phyloP scores from a whole-genome alignment of 805 yeast species.

The Kodamaea laetipori region DNA sequence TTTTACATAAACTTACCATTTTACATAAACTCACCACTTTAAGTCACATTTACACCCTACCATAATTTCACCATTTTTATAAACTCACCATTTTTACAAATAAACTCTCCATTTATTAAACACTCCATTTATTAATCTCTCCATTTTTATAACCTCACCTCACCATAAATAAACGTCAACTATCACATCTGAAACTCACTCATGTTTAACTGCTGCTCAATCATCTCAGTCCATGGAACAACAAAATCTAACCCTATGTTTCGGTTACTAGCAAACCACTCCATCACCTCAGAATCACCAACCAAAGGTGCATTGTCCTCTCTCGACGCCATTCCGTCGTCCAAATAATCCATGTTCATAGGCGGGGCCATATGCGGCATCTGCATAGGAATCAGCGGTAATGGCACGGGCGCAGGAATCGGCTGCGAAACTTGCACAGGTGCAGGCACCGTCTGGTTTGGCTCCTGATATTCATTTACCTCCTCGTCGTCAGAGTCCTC shows the following conservation, averaged over 20 bases:
- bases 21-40: no score
- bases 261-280: constrained; percentile 43
- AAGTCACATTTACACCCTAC: no score
- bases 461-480: constrained; percentile 4
- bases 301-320: constrained; percentile 19
- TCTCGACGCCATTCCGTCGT: constrained; percentile 1
- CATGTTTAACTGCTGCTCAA: constrained; percentile 60
- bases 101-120: no score
- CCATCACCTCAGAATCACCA: constrained; percentile 47
- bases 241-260: constrained; percentile 49
- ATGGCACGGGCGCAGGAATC: constrained; percentile 1
- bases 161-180: no score
- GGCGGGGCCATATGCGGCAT: neutral
- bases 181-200: constrained; percentile 10
- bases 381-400: constrained; percentile 1
- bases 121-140: no score
- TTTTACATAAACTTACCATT: no score
- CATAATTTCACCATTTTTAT: no score
- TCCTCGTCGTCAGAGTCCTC: constrained; percentile 14
- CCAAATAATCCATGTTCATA: constrained; percentile 4
- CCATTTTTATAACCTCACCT: no score
- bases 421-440: constrained; percentile 4
- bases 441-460: neutral
- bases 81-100: no score
- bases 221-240: constrained; percentile 80